Percentiles rank a stretch among this genome's conserved stretches.
These are phyloP conservation scores for Penicillium salamii DNA, from an alignment of 495 filamentous ascomycete species.

Conservation along the genomic window DNA sequence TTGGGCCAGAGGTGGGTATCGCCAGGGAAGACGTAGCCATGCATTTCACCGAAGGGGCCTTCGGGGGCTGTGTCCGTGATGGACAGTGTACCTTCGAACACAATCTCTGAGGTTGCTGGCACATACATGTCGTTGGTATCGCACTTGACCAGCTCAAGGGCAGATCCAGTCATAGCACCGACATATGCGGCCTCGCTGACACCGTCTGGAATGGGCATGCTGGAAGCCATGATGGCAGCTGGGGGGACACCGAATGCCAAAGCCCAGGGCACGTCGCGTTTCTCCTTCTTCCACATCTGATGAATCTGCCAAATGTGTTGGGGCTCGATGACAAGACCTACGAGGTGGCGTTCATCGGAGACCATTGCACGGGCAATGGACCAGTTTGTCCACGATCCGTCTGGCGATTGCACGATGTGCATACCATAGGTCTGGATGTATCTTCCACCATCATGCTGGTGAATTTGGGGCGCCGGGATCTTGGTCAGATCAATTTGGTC, in stretches of 20 bases:
- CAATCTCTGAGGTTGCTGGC: constrained; percentile 38
- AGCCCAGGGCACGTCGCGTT: constrained; percentile 37
- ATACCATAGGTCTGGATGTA: constrained; percentile 42
- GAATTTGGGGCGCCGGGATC: constrained; percentile 26
- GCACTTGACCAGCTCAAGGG: constrained; percentile 40
- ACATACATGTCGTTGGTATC: constrained; percentile 40
- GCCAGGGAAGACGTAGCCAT: constrained; percentile 37
- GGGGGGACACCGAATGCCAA: constrained; percentile 38
- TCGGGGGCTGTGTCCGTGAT: constrained; percentile 31
- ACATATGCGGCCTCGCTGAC: constrained; percentile 36
- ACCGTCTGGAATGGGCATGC: constrained; percentile 39
- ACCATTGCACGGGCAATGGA: constrained; percentile 43
- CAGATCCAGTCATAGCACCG: constrained; percentile 32
- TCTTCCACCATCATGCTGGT: constrained; percentile 35
- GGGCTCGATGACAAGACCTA: constrained; percentile 26
- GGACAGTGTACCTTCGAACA: constrained; percentile 39
- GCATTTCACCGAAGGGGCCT: constrained; percentile 39
- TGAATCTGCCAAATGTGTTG: constrained; percentile 38
- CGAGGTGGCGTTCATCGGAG: constrained; percentile 27
- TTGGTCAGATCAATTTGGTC: constrained; percentile 33
- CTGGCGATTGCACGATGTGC: constrained; percentile 36
- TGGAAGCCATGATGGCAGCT: constrained; percentile 37
- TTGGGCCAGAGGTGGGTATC: constrained; percentile 23
- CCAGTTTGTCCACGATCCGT: constrained; percentile 42
- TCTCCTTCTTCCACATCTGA: constrained; percentile 36